A percentile compares a stretch with the other conserved stretches of the same genome.
These are phyloP conservation scores for Rhodotorula toruloides DNA, from an alignment of 768 basidiomycete genomes.

Conservation along the genomic window DNA sequence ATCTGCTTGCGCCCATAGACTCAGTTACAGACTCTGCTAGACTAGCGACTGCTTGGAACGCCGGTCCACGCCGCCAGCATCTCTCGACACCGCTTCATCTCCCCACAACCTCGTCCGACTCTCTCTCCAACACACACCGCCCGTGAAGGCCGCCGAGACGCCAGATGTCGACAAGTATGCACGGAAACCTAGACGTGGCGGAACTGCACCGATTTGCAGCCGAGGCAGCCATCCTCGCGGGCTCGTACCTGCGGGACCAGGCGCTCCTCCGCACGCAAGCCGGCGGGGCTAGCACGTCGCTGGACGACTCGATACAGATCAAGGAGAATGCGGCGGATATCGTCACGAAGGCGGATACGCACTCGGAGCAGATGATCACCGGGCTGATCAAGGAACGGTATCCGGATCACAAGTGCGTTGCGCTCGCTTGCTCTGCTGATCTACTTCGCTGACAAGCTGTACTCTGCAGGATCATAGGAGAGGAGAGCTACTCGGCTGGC, in stretches of 20 bases:
- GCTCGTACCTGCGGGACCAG: slow-evolving; percentile 39
- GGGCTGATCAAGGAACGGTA: slow-evolving; percentile 29
- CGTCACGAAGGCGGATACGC: slow-evolving; percentile 31
- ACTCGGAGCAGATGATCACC: slow-evolving; percentile 35
- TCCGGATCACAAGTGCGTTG: slow-evolving; percentile 38
- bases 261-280: slow-evolving; percentile 27
- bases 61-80: no score
- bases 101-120: no score
- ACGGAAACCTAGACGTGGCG: slow-evolving; percentile 31
- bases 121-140: no score
- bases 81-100: no score
- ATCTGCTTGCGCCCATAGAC: no score
- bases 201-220: slow-evolving; percentile 35
- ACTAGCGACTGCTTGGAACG: no score
- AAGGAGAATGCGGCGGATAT: slow-evolving; percentile 38
- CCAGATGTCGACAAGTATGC: no score
- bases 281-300: not conserved
- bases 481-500: slow-evolving; percentile 41
- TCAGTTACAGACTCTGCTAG: no score
- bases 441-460: not conserved
- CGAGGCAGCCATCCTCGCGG: slow-evolving; percentile 33
- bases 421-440: accelerated
- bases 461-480: slow-evolving; percentile 38
- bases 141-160: slow-evolving; percentile 4
- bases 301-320: slow-evolving; percentile 34